These are phyloP conservation scores for Babesia bigemina DNA, from an alignment of 169 alveolate genomes.

Conservation along the genomic window DNA sequence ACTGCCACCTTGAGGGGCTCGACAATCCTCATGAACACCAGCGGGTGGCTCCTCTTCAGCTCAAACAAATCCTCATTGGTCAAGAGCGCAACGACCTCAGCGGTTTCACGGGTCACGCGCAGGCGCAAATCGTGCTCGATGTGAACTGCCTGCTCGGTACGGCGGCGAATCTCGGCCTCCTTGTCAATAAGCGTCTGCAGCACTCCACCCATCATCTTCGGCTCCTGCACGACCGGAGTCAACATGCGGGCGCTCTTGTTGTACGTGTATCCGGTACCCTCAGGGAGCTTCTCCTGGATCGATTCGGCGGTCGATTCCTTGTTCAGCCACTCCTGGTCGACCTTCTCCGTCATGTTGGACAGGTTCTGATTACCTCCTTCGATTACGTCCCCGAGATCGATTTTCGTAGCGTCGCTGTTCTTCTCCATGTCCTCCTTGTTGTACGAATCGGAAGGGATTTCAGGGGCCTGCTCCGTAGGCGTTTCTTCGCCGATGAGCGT, in stretches of 20 bases:
- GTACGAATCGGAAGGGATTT: not conserved
- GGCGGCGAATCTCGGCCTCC: conserved; percentile 61
- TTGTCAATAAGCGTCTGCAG: conserved; percentile 67
- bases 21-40: conserved; percentile 56
- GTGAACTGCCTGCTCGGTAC: conserved; percentile 21
- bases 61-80: conserved; percentile 27
- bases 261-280: conserved; percentile 49
- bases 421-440: conserved; percentile 33
- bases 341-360: conserved; percentile 39
- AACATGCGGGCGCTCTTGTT: conserved; percentile 36
- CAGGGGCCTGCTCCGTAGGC: not conserved
- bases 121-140: conserved; percentile 62
- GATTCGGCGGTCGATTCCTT: conserved; percentile 33
- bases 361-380: conserved; percentile 15
- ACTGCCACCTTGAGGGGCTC: conserved; percentile 52
- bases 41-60: conserved; percentile 56
- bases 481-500: conserved; percentile 7
- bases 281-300: conserved; percentile 42
- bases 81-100: conserved; percentile 51
- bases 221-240: conserved; percentile 40
- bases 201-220: conserved; percentile 62
- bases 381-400: conserved; percentile 9
- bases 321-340: conserved; percentile 44
- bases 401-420: conserved; percentile 8
- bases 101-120: conserved; percentile 58